Evolutionary conservation across 208 protist species (phyloP).

Genomic region (Vickermania ingenoplastis): DNA sequence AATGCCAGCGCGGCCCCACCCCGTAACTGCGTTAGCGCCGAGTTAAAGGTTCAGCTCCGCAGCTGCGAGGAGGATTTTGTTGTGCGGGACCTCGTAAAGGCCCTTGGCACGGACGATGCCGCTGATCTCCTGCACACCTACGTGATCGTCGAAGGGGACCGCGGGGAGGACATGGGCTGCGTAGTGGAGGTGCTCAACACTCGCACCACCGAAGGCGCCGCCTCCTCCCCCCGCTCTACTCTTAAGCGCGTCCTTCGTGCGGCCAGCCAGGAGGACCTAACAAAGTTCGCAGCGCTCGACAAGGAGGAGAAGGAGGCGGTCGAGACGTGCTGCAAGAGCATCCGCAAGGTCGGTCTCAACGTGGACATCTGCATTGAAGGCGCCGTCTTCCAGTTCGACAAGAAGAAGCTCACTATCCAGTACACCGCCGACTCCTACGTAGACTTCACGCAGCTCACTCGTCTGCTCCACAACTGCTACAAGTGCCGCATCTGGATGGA

Average conservation of each 20-base stretch:
- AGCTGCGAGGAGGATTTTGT: slow-evolving; percentile 27
- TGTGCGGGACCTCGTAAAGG: slow-evolving; percentile 32
- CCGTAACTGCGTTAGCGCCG: slow-evolving; percentile 13
- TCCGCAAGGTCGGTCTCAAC: slow-evolving; percentile 33
- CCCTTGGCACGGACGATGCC: slow-evolving; percentile 20
- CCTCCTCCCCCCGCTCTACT: not conserved
- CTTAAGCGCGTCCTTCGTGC: slow-evolving; percentile 40
- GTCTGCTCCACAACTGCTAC: slow-evolving; percentile 60
- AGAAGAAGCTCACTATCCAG: slow-evolving; percentile 82
- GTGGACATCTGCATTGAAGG: slow-evolving; percentile 56
- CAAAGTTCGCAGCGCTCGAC: slow-evolving; percentile 23
- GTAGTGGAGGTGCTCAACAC: slow-evolving; percentile 21
- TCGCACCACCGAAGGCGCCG: slow-evolving; percentile 4
- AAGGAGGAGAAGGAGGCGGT: slow-evolving; percentile 50
- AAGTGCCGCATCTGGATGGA: slow-evolving; percentile 89
- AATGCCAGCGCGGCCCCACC: slow-evolving; percentile 28
- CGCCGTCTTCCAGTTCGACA: slow-evolving; percentile 82
- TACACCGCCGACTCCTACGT: slow-evolving; percentile 69
- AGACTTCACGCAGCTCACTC: slow-evolving; percentile 73
- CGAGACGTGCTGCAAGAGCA: slow-evolving; percentile 33
- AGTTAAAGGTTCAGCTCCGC: slow-evolving; percentile 53
- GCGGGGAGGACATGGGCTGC: slow-evolving; percentile 67
- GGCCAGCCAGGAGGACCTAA: slow-evolving; percentile 37
- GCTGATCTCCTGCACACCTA: slow-evolving; percentile 5
- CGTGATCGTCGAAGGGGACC: slow-evolving; percentile 79